Percentiles rank a stretch among this genome's conserved stretches.
These are phyloP conservation scores for Ophiobolus disseminans DNA, from an alignment of 2,329 filamentous ascomycete genomes.

Conservation along the genomic window DNA sequence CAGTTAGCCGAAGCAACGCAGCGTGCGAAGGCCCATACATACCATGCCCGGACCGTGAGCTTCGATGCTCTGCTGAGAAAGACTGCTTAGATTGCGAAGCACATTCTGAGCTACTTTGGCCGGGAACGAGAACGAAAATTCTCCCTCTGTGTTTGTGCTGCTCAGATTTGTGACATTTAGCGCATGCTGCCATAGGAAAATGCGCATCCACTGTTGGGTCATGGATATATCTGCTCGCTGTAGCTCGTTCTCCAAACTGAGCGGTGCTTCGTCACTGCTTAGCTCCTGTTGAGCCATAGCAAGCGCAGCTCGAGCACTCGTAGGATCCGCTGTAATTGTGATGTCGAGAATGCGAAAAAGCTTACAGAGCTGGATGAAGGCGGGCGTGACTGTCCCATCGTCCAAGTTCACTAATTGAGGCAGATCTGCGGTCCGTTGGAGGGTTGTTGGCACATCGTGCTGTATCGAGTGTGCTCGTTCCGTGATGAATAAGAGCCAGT, in stretches of 20 bases:
- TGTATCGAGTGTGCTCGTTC: slow-evolving; percentile 47
- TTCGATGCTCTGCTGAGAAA: slow-evolving; percentile 43
- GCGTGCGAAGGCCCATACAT: slow-evolving; percentile 1
- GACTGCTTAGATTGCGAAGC: slow-evolving; percentile 35
- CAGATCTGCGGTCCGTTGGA: slow-evolving; percentile 40
- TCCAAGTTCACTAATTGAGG: slow-evolving; percentile 37
- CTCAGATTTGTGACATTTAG: slow-evolving; percentile 43
- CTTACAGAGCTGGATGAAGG: slow-evolving; percentile 44
- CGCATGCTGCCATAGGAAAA: slow-evolving; percentile 48
- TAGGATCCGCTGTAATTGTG: slow-evolving; percentile 43
- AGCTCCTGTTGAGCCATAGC: slow-evolving; percentile 43
- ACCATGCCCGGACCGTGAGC: slow-evolving; percentile 48
- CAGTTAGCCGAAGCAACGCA: not conserved
- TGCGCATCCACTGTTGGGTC: slow-evolving; percentile 49
- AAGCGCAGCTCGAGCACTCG: slow-evolving; percentile 37
- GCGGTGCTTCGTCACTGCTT: slow-evolving; percentile 35
- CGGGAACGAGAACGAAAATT: slow-evolving; percentile 46
- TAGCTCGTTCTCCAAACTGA: slow-evolving; percentile 42
- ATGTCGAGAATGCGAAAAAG: slow-evolving; percentile 45
- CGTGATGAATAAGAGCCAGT: slow-evolving; percentile 47
- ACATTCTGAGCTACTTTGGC: slow-evolving; percentile 45
- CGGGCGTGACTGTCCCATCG: slow-evolving; percentile 41
- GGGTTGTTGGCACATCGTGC: slow-evolving; percentile 42
- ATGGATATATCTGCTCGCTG: slow-evolving; percentile 47
- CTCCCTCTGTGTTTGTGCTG: slow-evolving; percentile 36